Percentiles rank a stretch among this genome's conserved stretches.
Evolutionary conservation across 176 grass and related monocot genomes (phyloP).

Genomic region (Eragrostis nindensis): DNA sequence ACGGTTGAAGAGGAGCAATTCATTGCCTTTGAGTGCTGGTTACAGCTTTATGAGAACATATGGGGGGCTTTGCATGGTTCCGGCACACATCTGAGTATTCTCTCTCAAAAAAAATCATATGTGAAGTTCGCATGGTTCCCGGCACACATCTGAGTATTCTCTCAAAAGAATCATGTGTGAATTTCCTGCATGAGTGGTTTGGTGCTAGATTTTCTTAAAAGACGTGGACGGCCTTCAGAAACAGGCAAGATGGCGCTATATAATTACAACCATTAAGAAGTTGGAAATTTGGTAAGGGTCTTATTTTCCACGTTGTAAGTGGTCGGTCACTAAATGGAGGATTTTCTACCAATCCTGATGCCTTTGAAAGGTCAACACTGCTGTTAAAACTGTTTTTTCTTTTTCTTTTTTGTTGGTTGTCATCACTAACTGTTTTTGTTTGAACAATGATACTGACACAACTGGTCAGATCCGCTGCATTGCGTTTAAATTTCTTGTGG

Average conservation of each 20-base stretch:
- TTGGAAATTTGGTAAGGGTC: background rate
- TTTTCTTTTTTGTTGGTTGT: too few relatives aligned
- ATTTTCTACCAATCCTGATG: background rate
- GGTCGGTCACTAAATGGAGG: background rate
- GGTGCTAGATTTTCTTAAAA: background rate
- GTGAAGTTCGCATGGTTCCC: background rate
- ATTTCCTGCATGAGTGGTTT: background rate
- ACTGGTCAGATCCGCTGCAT: too few relatives aligned
- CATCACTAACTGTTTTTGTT: too few relatives aligned
- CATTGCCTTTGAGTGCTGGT: background rate
- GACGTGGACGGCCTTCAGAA: background rate
- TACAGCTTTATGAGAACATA: background rate
- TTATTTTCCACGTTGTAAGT: background rate
- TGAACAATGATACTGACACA: too few relatives aligned
- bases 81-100: background rate
- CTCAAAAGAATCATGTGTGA: background rate
- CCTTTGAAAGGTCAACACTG: too few relatives aligned
- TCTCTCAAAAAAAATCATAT: background rate
- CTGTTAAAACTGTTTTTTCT: too few relatives aligned
- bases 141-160: too few relatives aligned
- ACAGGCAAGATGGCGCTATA: background rate
- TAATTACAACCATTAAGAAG: background rate
- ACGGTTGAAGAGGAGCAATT: background rate
- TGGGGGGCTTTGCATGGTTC: background rate
- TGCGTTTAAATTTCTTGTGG: too few relatives aligned